phyloP scores from a whole-genome alignment of 2,329 filamentous ascomycete genomes.

The Chaetomium globosum region DNA sequence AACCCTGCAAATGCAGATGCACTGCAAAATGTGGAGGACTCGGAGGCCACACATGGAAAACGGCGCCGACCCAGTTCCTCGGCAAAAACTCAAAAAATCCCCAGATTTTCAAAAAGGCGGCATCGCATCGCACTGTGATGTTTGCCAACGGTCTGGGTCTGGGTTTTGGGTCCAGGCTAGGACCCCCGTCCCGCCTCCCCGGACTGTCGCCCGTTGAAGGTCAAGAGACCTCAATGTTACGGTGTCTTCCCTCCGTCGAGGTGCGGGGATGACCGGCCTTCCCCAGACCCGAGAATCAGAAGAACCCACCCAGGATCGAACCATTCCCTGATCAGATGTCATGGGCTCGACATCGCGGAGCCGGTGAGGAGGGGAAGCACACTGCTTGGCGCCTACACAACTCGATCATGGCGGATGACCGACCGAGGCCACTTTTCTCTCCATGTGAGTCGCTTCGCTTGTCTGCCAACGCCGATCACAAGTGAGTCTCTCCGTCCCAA shows the following conservation, averaged over 20 bases:
- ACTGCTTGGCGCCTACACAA: conserved; percentile 3
- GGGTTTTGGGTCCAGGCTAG: conserved; percentile 15
- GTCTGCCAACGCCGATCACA: conserved; percentile 10
- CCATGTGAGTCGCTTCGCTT: conserved; percentile 8
- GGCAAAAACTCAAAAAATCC: conserved; percentile 6
- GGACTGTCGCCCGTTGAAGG: conserved; percentile 7
- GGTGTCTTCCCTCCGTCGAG: conserved; percentile 20
- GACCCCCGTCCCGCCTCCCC: conserved; percentile 26
- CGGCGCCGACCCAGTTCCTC: conserved; percentile 21
- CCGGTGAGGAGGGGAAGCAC: conserved; percentile 18
- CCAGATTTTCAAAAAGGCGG: background rate
- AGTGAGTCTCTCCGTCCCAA: conserved; percentile 2
- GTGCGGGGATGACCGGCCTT: conserved; percentile 29
- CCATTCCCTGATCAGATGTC: conserved; percentile 24
- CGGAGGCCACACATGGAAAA: conserved; percentile 8
- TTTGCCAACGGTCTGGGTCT: background rate
- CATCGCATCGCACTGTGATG: background rate
- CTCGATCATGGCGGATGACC: conserved; percentile 13
- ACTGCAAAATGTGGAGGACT: background rate
- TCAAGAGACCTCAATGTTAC: conserved; percentile 16
- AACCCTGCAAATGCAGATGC: background rate
- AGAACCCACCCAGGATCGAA: conserved; percentile 29
- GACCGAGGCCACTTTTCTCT: conserved; percentile 17
- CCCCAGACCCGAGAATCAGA: conserved; percentile 29
- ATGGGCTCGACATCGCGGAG: conserved; percentile 14